A percentile compares a stretch with the other conserved stretches of the same genome.
Evolutionary conservation across 2,329 filamentous ascomycete genomes (phyloP).

Genomic region (Calonectria honghensis): DNA sequence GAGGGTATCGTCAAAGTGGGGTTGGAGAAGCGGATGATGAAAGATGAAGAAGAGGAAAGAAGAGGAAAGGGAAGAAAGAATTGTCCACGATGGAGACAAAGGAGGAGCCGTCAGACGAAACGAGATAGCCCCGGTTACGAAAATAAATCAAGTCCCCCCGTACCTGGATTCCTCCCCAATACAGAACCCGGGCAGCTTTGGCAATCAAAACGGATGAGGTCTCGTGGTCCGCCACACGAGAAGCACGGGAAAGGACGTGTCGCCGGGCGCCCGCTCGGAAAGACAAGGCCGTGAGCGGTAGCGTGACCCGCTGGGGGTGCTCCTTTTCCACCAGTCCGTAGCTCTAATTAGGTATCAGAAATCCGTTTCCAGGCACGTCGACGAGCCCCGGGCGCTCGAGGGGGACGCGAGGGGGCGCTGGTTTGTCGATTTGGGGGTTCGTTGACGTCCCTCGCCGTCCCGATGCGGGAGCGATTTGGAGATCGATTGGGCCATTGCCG

Average conservation of each 20-base stretch:
- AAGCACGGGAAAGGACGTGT: slow-evolving; percentile 33
- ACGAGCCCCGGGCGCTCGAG: background rate
- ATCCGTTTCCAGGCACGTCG: slow-evolving; percentile 26
- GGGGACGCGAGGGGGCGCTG: background rate
- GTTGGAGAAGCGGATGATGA: slow-evolving; percentile 16
- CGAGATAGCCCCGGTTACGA: slow-evolving; percentile 43
- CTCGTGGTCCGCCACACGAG: slow-evolving; percentile 42
- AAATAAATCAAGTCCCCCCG: slow-evolving; percentile 44
- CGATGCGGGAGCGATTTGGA: slow-evolving; percentile 41
- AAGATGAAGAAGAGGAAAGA: slow-evolving; percentile 41
- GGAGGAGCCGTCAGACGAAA: slow-evolving; percentile 37
- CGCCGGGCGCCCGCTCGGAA: slow-evolving; percentile 47
- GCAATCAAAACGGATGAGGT: slow-evolving; percentile 42
- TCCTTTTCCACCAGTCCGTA: slow-evolving; percentile 37
- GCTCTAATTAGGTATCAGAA: slow-evolving; percentile 6
- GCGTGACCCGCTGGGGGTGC: slow-evolving; percentile 45
- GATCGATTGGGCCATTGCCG: slow-evolving; percentile 50
- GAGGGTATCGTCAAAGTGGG: slow-evolving; percentile 43
- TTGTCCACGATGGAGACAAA: slow-evolving; percentile 27
- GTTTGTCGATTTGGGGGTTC: slow-evolving; percentile 14
- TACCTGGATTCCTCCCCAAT: slow-evolving; percentile 35
- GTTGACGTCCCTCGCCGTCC: slow-evolving; percentile 38
- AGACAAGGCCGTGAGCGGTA: slow-evolving; percentile 40
- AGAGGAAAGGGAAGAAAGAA: slow-evolving; percentile 41
- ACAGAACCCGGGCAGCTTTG: slow-evolving; percentile 53